A percentile compares a stretch with the other conserved stretches of the same genome.
These are phyloP conservation scores for Ammopiptanthus mongolicus DNA, from an alignment of 306 rosid genomes.

Conservation along the genomic window DNA sequence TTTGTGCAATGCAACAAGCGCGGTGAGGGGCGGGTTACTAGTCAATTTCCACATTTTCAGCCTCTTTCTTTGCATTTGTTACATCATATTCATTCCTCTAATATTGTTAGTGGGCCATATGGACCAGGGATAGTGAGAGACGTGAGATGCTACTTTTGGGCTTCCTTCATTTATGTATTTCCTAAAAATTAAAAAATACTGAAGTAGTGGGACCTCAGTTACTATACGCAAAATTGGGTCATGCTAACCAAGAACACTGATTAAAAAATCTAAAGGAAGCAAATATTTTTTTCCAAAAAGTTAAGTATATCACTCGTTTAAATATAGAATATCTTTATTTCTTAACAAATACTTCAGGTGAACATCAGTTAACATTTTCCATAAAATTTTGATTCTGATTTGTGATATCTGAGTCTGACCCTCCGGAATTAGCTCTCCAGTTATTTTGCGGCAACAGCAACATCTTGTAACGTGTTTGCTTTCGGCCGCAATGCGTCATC, in stretches of 20 bases:
- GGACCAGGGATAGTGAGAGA: neutral
- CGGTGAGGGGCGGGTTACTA: neutral
- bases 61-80: neutral
- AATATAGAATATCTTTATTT: no score
- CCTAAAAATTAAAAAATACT: neutral
- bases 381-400: constrained; percentile 21
- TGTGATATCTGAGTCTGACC: constrained; percentile 15
- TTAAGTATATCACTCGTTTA: no score
- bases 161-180: neutral
- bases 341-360: no score
- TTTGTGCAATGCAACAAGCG: constrained; percentile 13
- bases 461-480: neutral
- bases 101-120: constrained; percentile 12
- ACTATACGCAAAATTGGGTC: no score
- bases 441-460: constrained; percentile 22
- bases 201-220: neutral
- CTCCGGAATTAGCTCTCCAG: neutral
- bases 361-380: no score
- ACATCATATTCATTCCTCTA: neutral
- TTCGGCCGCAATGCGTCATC: constrained; percentile 25
- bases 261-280: no score
- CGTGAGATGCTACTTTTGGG: constrained; percentile 17
- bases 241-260: no score
- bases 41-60: constrained; percentile 25
- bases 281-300: no score